These are phyloP conservation scores for Ceratobasidium sp. DNA, from an alignment of 1,284 basidiomycete genomes.

Conservation along the genomic window DNA sequence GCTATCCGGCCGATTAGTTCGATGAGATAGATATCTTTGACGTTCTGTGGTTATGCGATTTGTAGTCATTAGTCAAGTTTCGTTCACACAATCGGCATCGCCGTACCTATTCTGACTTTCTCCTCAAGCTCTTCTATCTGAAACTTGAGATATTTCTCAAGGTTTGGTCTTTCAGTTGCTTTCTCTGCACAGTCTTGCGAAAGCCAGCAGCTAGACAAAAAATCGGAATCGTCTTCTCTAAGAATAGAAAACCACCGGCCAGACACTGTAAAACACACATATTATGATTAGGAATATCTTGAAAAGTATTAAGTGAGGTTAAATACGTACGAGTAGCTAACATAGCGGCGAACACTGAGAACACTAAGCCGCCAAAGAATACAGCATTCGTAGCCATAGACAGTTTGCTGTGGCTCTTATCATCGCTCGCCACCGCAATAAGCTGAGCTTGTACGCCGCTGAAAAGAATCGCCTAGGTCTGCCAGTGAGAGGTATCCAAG, in stretches of 20 bases:
- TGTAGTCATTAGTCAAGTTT: too few relatives aligned
- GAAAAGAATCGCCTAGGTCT: conserved; percentile 22
- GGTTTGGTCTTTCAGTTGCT: neutral
- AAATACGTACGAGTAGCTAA: conserved; percentile 18
- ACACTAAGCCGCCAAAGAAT: conserved; percentile 34
- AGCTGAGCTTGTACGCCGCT: conserved; percentile 37
- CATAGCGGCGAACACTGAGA: conserved; percentile 28
- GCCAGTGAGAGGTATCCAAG: neutral
- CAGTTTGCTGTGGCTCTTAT: neutral
- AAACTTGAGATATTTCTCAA: conserved; percentile 16
- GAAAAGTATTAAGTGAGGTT: too few relatives aligned
- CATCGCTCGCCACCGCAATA: conserved; percentile 18
- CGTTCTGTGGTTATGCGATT: too few relatives aligned
- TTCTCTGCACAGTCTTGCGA: conserved; percentile 23
- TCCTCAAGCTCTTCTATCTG: neutral
- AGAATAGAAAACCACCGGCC: conserved; percentile 38
- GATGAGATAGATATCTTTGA: too few relatives aligned
- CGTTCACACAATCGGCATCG: too few relatives aligned
- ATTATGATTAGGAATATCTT: neutral
- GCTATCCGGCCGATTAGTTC: too few relatives aligned
- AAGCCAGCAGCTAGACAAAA: conserved; percentile 39
- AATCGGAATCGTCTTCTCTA: conserved; percentile 33
- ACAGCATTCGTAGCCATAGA: conserved; percentile 19
- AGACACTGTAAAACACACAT: neutral
- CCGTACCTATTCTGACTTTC: neutral